Base-by-base conservation (phyloP, 2,329 filamentous ascomycete genomes). In the Diaporthe ampelina region DNA sequence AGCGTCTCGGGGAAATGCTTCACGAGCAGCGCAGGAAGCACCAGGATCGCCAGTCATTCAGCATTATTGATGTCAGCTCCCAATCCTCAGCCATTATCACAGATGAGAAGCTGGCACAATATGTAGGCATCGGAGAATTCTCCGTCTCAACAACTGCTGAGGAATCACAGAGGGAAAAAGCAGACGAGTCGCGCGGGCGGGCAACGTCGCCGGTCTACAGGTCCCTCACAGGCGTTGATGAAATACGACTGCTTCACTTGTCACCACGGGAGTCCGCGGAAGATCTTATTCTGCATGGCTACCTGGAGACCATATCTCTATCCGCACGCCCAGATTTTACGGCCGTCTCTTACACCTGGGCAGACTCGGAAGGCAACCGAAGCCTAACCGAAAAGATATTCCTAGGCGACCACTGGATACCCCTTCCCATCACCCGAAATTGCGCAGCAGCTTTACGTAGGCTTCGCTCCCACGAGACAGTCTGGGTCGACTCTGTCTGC, bases 41-140 rank as follows among this genome's bases (percentile, higher is more conserved):
- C 4, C 13, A 40, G 11, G 13, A 59, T 4, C n/a, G 17, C n/a
- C 19, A 13, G 5, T n/a, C 21, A 1, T 2, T 1, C 5, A 19
- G 7, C n/a, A 17, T 21, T 26, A 10, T 40, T 19, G n/a, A 6
- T 7, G 37, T 35, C 10, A 40, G 21, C 13, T 15, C 21, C n/a
- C 24, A 8, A 5, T 4, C 37, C n/a, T 29, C 58, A 26, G 58
- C 11, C 13, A 11, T 10, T 9, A 3, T 1, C 37, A 26, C 11
- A 4, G 13, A 29, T 19, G 58, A 26, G 0, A 37, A 61, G n/a
- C 32, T 10, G 35, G n/a, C n/a, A 61, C 17, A 43, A 10, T 15
- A 2, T 7, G 8, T 21, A 11, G 9, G 19, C 3, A 6, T 11
- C 5, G n/a, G 1, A 13, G 15, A 0, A 19, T 11, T 3, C n/a